Evolutionary conservation across 345 rosid species (phyloP), one percentile per base, ranked within the genome.

Genomic region (Euphorbia peplus): DNA sequence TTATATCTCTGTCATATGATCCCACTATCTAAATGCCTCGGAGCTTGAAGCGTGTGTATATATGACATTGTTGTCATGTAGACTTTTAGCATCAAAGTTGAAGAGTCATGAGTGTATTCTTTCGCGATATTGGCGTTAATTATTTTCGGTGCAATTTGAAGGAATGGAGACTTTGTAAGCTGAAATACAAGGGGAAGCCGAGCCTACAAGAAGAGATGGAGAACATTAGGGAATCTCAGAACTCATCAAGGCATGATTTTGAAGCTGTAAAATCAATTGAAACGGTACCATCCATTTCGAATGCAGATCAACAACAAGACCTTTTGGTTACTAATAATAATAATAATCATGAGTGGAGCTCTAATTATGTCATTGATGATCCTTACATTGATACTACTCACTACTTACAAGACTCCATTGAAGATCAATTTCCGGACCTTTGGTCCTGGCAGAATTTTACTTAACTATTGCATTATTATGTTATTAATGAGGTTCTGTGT

Each of bases 101-200:
- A 44, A 8, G 9, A 44, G 16, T 15, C 6, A 32, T 8, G 12
- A 8, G 15, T 44, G 16, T 44, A 44, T 44, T n/a, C n/a, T n/a
- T n/a, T n/a, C n/a, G n/a, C n/a, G n/a, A n/a, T n/a, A n/a, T n/a
- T n/a, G n/a, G n/a, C n/a, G n/a, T n/a, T n/a, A n/a, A n/a, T 9
- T 44, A 15, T 9, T 44, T 9, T 44, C 16, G 14, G 12, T 44
- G 15, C 11, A 32, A 37, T 18, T 2, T 60, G 18, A 4, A 71
- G 75, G 69, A 44, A 1, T 71, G 75, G 75, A 64, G 64, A 25
- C 75, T 71, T 29, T 71, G 75, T 55, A 71, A 56, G 57, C 57
- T 71, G 5, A 71, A 55, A 30, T 16, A 71, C 11, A 71, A 71
- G 39, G 75, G 75, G 11, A 71, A 29, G 59, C 56, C 75, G 56